These are phyloP conservation scores for Phoenix dactylifera DNA, from an alignment of 176 grass and related monocot genomes.

Conservation along the genomic window DNA sequence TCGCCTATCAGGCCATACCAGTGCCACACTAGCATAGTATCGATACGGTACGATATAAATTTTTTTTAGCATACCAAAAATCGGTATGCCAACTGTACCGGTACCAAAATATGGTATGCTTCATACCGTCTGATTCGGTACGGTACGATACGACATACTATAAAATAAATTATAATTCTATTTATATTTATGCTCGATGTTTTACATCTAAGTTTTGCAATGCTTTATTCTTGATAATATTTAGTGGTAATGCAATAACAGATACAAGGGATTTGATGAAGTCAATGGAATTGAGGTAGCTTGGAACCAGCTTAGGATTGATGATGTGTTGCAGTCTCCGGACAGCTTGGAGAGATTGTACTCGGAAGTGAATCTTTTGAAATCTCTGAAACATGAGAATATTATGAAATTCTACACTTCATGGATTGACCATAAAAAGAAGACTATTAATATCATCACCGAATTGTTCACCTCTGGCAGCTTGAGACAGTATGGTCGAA, in stretches of 20 bases:
- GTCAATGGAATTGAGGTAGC: conserved; percentile 52
- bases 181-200: no score
- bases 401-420: conserved; percentile 38
- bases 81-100: no score
- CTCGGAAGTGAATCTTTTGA: conserved; percentile 29
- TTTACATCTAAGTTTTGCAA: not conserved
- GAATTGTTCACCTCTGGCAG: conserved; percentile 52
- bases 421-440: conserved; percentile 36
- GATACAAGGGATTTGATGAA: conserved; percentile 54
- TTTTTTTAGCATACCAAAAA: no score
- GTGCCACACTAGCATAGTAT: no score
- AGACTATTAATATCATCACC: conserved; percentile 43
- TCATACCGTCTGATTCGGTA: no score
- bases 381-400: conserved; percentile 31
- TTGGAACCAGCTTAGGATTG: conserved; percentile 35
- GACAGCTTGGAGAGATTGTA: conserved; percentile 38
- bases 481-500: conserved; percentile 36
- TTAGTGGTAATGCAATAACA: conserved; percentile 14
- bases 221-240: not conserved
- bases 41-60: no score
- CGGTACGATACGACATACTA: no score
- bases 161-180: no score
- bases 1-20: no score
- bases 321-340: conserved; percentile 33
- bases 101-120: no score